Base-by-base conservation (phyloP, 2,329 filamentous ascomycete species). In the Xylaria sp. region DNA sequence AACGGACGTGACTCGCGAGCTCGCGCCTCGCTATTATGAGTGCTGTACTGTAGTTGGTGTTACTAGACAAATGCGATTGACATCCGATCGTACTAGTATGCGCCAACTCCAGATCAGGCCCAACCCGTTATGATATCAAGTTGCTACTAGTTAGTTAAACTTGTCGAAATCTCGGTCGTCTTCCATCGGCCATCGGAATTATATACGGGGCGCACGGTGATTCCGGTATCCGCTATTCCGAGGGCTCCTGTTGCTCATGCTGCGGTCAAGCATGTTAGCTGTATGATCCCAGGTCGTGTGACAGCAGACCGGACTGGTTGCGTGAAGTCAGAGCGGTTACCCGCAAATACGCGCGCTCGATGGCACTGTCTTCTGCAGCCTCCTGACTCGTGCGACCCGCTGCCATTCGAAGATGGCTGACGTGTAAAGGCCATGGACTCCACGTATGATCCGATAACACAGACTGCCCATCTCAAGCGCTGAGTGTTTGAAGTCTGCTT, bases 321-420 rank as follows among this genome's bases (percentile, higher is more conserved):
- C 58, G 53, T 40, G 44, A 58, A 63, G 6, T 58, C 32, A 55
- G 47, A 54, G 59, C 57, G 58, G 58, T 18, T 50, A 55, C 27
- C 65, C 32, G 42, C 25, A 55, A 48, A 48, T 60, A 53, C 57
- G 61, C 18, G 51, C 54, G 32, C 54, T 42, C 35, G 47, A 63
- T 62, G 35, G 35, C 55, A 62, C 53, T 32, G 53, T 58, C 47
- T 23, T 44, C 68, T 60, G 54, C 53, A n/a, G 21, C 25, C 16
- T 51, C 48, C 58, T 69, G 66, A 71, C 69, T 71, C 69, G 60
- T 61, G 51, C 25, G 60, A 63, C 63, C 66, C 63, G 66, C 32
- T 37, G 53, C 35, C 53, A 68, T 40, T 48, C 37, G 59, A 58
- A 58, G 50, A 10, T 53, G 23, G 69, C 66, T 69, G 62, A 69